Evolutionary conservation across 1,284 basidiomycete genomes (phyloP).

Genomic region (Crucibulum parvulum): DNA sequence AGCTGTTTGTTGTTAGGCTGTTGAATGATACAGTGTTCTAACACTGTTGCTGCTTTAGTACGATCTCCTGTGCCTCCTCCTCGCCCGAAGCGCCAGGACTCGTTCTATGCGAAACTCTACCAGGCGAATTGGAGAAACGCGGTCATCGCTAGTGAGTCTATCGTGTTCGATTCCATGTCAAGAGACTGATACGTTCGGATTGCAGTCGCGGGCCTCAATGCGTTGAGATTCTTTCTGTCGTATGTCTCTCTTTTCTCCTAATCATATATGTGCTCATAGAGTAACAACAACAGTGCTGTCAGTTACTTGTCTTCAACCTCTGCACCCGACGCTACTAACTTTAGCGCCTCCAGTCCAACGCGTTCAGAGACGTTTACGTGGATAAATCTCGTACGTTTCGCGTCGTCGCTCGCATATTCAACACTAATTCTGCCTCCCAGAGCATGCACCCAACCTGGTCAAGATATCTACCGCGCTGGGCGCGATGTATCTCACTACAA

Average conservation of each 20-base stretch:
- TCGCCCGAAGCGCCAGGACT: constrained; percentile 19
- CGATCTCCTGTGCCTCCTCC: constrained; percentile 3
- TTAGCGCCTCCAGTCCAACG: constrained; percentile 27
- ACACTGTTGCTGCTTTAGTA: not conserved
- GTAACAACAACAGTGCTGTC: constrained; percentile 33
- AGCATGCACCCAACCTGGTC: constrained; percentile 32
- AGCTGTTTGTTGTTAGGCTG: not conserved
- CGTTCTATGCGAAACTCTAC: constrained; percentile 41
- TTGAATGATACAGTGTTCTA: not conserved
- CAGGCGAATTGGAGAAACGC: constrained; percentile 44
- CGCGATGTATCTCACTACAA: constrained; percentile 39
- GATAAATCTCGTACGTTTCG: constrained; percentile 31
- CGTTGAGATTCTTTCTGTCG: constrained; percentile 29
- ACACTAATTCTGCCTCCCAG: constrained; percentile 10
- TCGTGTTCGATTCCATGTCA: not conserved
- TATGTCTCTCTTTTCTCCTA: not conserved
- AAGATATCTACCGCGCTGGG: constrained; percentile 43
- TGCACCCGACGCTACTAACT: not conserved
- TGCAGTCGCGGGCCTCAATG: constrained; percentile 43
- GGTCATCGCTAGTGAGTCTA: constrained; percentile 38
- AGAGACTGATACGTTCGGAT: not conserved
- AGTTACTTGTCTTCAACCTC: constrained; percentile 9
- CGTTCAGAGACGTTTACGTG: constrained; percentile 37
- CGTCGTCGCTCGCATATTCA: not conserved
- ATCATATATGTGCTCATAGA: not conserved